Conservation (phyloP, 2,329 filamentous ascomycete genomes). For the Domatiomyces catenatus region DNA sequence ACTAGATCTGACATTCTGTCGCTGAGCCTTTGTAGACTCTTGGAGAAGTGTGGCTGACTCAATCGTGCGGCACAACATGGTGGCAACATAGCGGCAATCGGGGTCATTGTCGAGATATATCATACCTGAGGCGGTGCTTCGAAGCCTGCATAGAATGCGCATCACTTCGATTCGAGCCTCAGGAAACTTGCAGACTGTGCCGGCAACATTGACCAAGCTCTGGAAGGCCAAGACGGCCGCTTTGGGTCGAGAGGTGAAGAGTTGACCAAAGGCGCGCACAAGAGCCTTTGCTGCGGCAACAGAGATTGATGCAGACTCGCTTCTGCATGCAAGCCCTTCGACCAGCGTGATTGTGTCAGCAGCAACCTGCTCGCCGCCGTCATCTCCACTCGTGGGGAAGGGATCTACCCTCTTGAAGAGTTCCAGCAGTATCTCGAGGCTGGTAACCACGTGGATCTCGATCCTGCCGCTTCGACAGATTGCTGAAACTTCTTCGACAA, state of each 20-base stretch:
- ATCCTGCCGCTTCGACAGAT: neutral
- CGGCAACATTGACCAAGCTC: constrained; percentile 7
- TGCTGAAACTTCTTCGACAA: neutral
- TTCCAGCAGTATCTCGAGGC: neutral
- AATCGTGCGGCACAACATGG: constrained; percentile 50
- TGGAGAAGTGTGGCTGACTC: constrained; percentile 31
- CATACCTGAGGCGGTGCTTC: constrained; percentile 65
- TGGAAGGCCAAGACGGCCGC: constrained; percentile 5
- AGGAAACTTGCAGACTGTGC: constrained; percentile 35
- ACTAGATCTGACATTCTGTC: constrained; percentile 8
- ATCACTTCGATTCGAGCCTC: constrained; percentile 60
- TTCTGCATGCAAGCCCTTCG: neutral
- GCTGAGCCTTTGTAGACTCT: constrained; percentile 5
- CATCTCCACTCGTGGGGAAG: neutral
- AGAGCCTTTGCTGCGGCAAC: constrained; percentile 7
- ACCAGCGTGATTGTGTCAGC: neutral
- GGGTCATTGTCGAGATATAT: constrained; percentile 56
- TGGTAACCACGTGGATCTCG: neutral
- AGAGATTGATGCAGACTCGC: neutral
- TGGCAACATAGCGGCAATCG: constrained; percentile 59
- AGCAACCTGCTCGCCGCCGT: neutral
- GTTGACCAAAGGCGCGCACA: constrained; percentile 8
- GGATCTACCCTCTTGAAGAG: neutral
- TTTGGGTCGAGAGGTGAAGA: neutral
- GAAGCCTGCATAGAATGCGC: constrained; percentile 65